Evolutionary conservation across 129 eudicot genomes (phyloP).

Genomic region (Heracleum sosnowskyi): DNA sequence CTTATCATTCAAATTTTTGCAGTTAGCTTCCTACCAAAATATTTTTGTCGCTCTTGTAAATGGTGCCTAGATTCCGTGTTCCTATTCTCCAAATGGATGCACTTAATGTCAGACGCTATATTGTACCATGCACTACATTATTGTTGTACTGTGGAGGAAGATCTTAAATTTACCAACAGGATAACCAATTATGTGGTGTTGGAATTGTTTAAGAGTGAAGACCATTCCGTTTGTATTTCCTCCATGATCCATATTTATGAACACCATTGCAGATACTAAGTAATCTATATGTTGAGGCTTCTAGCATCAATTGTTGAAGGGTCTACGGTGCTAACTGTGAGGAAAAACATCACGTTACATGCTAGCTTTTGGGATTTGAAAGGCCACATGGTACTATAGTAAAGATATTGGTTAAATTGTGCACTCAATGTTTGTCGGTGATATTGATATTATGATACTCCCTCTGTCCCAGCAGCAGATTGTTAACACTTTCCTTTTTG

Average conservation of each 20-base stretch:
- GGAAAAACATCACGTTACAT: neutral
- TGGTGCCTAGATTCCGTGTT: neutral
- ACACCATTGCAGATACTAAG: neutral
- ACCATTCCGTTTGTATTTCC: neutral
- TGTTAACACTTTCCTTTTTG: too few species aligned
- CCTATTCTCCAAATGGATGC: neutral
- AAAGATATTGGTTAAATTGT: neutral
- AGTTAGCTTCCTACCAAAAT: neutral
- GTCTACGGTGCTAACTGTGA: neutral
- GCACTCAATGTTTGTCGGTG: neutral
- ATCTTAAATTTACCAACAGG: neutral
- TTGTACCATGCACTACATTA: neutral
- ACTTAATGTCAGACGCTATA: neutral
- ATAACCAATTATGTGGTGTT: neutral
- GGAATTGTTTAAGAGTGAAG: neutral
- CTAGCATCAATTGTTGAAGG: neutral
- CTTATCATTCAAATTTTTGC: neutral
- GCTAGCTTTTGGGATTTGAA: neutral
- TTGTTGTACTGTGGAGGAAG: neutral
- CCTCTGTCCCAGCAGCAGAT: too few species aligned
- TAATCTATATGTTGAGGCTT: neutral
- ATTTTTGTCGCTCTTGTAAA: too few species aligned
- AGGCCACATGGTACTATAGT: neutral
- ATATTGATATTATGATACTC: neutral
- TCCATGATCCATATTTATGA: neutral